Conservation (phyloP, 495 filamentous ascomycete genomes). For the Bombardia bombarda region DNA sequence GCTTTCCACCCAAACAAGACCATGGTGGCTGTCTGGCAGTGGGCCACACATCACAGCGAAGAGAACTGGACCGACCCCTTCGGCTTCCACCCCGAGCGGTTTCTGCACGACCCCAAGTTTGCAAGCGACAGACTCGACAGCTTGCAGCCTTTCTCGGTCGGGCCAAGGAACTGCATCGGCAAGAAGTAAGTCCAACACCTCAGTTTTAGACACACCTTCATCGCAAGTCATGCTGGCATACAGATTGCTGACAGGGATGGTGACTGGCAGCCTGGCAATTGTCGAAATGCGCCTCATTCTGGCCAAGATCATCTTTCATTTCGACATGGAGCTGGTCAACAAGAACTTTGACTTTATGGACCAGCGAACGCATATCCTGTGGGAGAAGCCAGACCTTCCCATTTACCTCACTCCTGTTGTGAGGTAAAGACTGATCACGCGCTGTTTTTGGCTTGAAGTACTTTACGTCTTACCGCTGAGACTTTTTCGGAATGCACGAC, state of each 20-base stretch:
- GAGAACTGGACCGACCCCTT: slow-evolving; percentile 39
- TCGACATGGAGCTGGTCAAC: slow-evolving; percentile 30
- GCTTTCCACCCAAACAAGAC: too few species aligned
- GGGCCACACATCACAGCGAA: slow-evolving; percentile 33
- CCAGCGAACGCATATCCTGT: too few species aligned
- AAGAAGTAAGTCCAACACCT: slow-evolving; percentile 27
- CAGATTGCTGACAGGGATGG: background rate
- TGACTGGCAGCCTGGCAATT: slow-evolving; percentile 29
- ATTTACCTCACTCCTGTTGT: too few species aligned
- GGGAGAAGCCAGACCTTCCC: too few species aligned
- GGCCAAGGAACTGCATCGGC: slow-evolving; percentile 34
- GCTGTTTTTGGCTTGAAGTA: too few species aligned
- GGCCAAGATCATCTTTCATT: slow-evolving; percentile 30
- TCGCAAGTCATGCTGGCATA: background rate
- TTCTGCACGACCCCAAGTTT: slow-evolving; percentile 21
- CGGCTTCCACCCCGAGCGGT: slow-evolving; percentile 43
- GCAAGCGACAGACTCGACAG: slow-evolving; percentile 16
- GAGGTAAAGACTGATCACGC: too few species aligned
- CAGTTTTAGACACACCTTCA: background rate
- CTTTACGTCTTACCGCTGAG: too few species aligned
- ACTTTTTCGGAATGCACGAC: too few species aligned
- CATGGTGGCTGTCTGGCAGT: slow-evolving; percentile 39
- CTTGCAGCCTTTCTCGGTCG: slow-evolving; percentile 28
- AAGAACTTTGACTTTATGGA: too few species aligned
- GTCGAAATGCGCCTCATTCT: slow-evolving; percentile 37